phyloP scores from a whole-genome alignment of 164 flowering plant genomes.

The Houttuynia cordata region DNA sequence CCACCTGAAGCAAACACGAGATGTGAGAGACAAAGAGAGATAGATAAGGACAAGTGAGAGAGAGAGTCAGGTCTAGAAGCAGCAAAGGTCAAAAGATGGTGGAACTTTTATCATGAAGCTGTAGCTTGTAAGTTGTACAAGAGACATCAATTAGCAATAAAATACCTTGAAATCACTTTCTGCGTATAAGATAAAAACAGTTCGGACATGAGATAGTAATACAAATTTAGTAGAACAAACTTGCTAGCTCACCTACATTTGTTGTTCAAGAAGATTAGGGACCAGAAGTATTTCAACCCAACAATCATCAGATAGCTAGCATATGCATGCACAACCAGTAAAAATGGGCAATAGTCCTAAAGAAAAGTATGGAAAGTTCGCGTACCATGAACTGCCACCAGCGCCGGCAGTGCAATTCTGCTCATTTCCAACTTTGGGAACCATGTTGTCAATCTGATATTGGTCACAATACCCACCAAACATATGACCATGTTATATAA shows the following conservation, averaged over 20 bases:
- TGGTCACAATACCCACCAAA: background rate
- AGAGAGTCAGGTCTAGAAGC: background rate
- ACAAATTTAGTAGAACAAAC: background rate
- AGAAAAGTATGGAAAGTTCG: background rate
- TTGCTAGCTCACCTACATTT: too few relatives aligned
- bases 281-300: too few relatives aligned
- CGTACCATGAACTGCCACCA: slow-evolving; percentile 46
- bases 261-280: too few relatives aligned
- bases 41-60: slow-evolving; percentile 3
- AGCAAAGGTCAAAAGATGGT: background rate
- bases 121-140: background rate
- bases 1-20: slow-evolving; percentile 38
- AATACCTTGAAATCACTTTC: background rate
- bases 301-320: too few relatives aligned
- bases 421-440: slow-evolving; percentile 35
- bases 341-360: background rate
- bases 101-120: slow-evolving; percentile 1
- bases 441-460: slow-evolving; percentile 25
- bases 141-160: background rate
- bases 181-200: background rate
- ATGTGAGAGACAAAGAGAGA: slow-evolving; percentile 5
- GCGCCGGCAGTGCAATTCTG: slow-evolving; percentile 43
- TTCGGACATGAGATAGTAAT: background rate
- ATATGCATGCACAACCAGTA: background rate
- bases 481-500: background rate